phyloP scores from a whole-genome alignment of 1,284 basidiomycete genomes.

The Ganoderma multipileum region DNA sequence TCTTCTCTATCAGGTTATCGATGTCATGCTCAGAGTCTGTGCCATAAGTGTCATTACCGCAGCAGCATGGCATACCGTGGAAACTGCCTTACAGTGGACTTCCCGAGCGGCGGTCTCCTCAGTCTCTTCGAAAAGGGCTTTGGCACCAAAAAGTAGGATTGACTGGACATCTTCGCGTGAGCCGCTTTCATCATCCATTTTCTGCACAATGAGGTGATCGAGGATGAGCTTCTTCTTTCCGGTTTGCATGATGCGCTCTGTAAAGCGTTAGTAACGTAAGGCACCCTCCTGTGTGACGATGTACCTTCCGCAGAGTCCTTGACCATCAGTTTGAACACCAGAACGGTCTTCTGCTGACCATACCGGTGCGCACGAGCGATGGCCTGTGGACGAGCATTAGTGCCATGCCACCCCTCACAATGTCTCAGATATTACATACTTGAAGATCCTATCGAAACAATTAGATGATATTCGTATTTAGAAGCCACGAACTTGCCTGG shows the following conservation, averaged over 20 bases:
- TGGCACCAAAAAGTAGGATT: conserved; percentile 84
- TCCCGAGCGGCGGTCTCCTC: conserved; percentile 58
- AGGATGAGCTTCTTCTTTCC: conserved; percentile 92
- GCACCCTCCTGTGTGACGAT: conserved; percentile 10
- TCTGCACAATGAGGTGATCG: conserved; percentile 93
- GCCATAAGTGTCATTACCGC: background rate
- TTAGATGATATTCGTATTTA: background rate
- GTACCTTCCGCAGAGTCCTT: conserved; percentile 89
- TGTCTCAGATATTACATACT: conserved; percentile 44
- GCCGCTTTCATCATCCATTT: conserved; percentile 85
- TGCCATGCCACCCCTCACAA: conserved; percentile 22
- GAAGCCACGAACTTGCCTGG: conserved; percentile 56
- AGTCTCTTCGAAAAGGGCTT: conserved; percentile 76
- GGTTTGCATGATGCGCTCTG: conserved; percentile 87
- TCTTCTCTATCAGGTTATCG: conserved; percentile 83
- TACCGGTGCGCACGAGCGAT: conserved; percentile 90
- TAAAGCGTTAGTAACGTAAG: conserved; percentile 13
- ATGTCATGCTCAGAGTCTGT: conserved; percentile 82
- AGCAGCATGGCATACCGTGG: background rate
- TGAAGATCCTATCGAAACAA: conserved; percentile 63
- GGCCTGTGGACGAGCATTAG: conserved; percentile 56
- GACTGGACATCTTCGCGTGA: conserved; percentile 78
- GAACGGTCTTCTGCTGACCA: conserved; percentile 81
- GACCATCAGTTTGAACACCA: conserved; percentile 93
- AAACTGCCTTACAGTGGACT: conserved; percentile 66